Base-by-base conservation (phyloP, 768 basidiomycete species). In the Mycena galericulata region DNA sequence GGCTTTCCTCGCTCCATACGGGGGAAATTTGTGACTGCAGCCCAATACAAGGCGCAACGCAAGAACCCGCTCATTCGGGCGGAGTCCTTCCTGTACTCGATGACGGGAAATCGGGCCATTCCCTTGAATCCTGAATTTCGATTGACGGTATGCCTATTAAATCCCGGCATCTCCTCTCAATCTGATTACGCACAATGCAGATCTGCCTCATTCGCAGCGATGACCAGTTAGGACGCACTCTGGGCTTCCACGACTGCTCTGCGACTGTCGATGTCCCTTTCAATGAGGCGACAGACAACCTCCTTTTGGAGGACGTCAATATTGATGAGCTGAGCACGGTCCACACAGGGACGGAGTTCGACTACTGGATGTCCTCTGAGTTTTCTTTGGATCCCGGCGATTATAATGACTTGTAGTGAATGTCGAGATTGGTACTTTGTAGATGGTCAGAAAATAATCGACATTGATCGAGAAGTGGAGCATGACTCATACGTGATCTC, bases 341-440 rank as follows among this genome's bases (percentile, higher is more conserved):
- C n/a, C 20, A 32, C 2, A 9, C 9, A 12, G 61, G 15, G 40
- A 62, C 61, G 9, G 61, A 43, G 0, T 62, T 62, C 41, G 61
- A 62, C 22, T 6, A 11, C 3, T 62, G 61, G 61, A 27, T 62
- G 26, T 62, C 61, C 6, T 41, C 50, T 0, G 61, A 62, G 36
- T 54, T 57, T 24, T 50, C 40, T 15, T 30, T 62, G 20, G 18
- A 15, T 5, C 11, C 4, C 0, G 61, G 29, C 2, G 61, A 62
- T 27, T 53, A 38, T 14, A 36, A 36, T 36, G 34, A 6, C 34
- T 14, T 36, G 14, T 36, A 36, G 14, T 36, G 6, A n/a, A n/a
- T n/a, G n/a, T n/a, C n/a, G n/a, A n/a, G n/a, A n/a, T n/a, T n/a
- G n/a, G n/a, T n/a, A n/a, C n/a, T n/a, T n/a, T n/a, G n/a, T n/a